Conservation (phyloP, 352 stramenopile species). For the Aphanomyces cochlioides region DNA sequence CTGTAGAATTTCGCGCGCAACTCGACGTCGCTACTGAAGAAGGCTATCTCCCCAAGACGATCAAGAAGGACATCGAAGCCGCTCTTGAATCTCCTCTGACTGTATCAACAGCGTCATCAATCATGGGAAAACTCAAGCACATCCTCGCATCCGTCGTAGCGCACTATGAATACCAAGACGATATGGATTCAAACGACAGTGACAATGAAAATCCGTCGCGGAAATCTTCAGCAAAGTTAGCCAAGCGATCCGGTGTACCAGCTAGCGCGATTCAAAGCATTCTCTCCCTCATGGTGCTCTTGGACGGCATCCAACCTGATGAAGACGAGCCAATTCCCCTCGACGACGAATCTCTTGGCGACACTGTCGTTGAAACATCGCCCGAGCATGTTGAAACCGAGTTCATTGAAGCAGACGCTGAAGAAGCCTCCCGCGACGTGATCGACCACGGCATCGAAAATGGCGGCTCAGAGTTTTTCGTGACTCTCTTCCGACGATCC, state of each 20-base stretch:
- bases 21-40: conserved; percentile 7
- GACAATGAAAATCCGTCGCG: neutral
- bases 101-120: neutral
- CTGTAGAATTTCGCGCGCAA: neutral
- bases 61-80: neutral
- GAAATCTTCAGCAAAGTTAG: neutral
- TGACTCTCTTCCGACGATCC: neutral
- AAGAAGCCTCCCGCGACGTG: neutral
- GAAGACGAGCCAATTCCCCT: neutral
- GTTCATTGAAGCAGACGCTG: neutral
- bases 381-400: neutral
- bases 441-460: neutral
- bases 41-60: neutral
- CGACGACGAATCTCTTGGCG: neutral
- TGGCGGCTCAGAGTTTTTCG: neutral
- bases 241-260: neutral
- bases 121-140: conserved; percentile 18
- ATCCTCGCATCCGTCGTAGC: neutral
- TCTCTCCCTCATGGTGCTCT: conserved; percentile 6
- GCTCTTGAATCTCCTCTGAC: neutral
- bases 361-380: neutral
- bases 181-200: conserved; percentile 21
- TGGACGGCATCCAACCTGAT: neutral
- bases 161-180: conserved; percentile 19
- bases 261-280: neutral